These are phyloP conservation scores for Aspergillus carlsbadensis DNA, from an alignment of 495 filamentous ascomycete species.

Conservation along the genomic window DNA sequence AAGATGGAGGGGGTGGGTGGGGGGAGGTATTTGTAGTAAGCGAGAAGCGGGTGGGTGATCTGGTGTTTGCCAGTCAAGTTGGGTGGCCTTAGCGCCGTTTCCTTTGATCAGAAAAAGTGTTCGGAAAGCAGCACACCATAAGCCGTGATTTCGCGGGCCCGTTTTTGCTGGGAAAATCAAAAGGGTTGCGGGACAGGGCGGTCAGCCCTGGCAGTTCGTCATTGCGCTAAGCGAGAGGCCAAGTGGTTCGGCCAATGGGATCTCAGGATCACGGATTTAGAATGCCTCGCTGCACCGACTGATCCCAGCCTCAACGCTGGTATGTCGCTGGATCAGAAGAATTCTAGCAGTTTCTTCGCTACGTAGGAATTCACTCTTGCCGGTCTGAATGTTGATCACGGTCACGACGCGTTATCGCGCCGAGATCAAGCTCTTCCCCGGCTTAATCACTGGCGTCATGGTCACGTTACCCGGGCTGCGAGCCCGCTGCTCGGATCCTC, in stretches of 20 bases:
- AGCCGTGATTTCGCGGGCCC: constrained; percentile 33
- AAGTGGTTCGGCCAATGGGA: constrained; percentile 36
- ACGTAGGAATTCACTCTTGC: constrained; percentile 19
- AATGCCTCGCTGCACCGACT: constrained; percentile 32
- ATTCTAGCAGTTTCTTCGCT: constrained; percentile 11
- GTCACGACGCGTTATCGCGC: constrained; percentile 21
- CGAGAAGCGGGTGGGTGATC: constrained; percentile 41
- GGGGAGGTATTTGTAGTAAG: constrained; percentile 52
- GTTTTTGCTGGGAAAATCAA: constrained; percentile 35
- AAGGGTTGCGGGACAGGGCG: constrained; percentile 18
- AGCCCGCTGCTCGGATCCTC: constrained; percentile 29
- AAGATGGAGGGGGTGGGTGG: constrained; percentile 50
- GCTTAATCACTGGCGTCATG: constrained; percentile 25
- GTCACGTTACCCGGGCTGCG: constrained; percentile 35
- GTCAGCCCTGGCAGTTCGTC: constrained; percentile 16
- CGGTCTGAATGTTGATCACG: constrained; percentile 21
- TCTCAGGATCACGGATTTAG: constrained; percentile 40
- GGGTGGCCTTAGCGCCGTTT: constrained; percentile 26
- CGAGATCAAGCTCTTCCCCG: constrained; percentile 29
- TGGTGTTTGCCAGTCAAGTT: constrained; percentile 26
- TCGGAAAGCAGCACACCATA: constrained; percentile 39
- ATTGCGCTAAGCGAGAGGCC: constrained; percentile 40
- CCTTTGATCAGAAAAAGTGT: constrained; percentile 35
- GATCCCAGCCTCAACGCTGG: constrained; percentile 36
- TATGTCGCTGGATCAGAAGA: constrained; percentile 18